Evolutionary conservation across 192 early-diverging fungal species (phyloP), one percentile per base, ranked within the genome.

Genomic region (Kappamyces sp.): DNA sequence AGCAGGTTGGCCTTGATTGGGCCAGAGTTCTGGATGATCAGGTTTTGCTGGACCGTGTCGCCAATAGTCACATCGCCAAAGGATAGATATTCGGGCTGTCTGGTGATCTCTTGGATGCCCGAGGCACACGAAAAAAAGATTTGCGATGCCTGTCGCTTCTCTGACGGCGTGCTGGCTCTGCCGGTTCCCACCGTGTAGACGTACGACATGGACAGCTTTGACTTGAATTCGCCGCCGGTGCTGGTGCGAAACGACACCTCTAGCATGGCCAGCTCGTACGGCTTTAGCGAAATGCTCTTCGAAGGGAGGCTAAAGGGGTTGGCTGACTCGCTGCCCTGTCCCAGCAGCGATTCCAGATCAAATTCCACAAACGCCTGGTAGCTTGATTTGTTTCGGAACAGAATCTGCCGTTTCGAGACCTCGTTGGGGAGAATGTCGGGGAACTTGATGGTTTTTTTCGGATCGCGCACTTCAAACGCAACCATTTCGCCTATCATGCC

Each of bases 221-320:
- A 58, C 9, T 50, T 47, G 51, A 69, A 78, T 11, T 62, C 65
- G 37, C 79, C 79, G 35, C 62, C 61, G 36, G 62, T 66, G 32
- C 64, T 72, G 2, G 76, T 63, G 59, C 74, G 73, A 55, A 78
- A 79, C 1, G 45, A 55, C 15, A 81, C 45, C 15, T 81, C 76
- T 4, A 81, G n/a, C 1, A 63, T 65, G 22, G 59, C 64, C 29
- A 60, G 66, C 43, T 81, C 79, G 54, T 54, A 76, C 5, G 79
- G 79, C 43, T 78, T 78, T 15, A 81, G 61, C 36, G 37, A 74
- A 7, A 72, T 43, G 53, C 66, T 52, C 9, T 51, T 51, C 6
- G 41, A 11, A 22, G 43, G n/a, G 3, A 67, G 7, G 9, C 35
- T 33, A 62, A 65, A 70, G 7, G 49, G 49, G 0, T 22, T 22